Evolutionary conservation across 306 rosid species (phyloP).

Genomic region (Ormosia semicastrata): DNA sequence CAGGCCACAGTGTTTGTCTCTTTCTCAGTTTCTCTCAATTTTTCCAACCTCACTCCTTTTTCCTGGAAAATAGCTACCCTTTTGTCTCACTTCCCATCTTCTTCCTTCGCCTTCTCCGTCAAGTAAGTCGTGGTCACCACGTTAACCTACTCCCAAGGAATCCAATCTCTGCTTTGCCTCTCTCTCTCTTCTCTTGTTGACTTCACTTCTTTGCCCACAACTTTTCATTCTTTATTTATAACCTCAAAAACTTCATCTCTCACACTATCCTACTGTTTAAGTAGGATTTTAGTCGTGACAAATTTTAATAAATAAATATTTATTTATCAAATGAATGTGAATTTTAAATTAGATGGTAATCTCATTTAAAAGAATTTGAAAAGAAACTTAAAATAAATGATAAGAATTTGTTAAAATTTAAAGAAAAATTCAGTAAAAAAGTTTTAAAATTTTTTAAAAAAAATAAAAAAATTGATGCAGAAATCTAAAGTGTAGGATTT

Average conservation of each 20-base stretch:
- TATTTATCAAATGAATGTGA: too few relatives aligned
- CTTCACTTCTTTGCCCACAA: neutral
- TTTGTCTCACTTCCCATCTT: neutral
- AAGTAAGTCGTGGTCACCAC: slow-evolving; percentile 27
- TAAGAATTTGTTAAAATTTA: too few relatives aligned
- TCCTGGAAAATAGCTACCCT: neutral
- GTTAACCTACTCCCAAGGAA: slow-evolving; percentile 15
- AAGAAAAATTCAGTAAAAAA: too few relatives aligned
- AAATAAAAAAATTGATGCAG: too few relatives aligned
- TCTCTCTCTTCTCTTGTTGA: neutral
- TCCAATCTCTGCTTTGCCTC: neutral
- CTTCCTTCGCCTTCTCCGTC: neutral
- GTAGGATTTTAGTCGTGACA: too few relatives aligned
- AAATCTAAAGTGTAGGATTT: too few relatives aligned
- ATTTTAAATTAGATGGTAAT: too few relatives aligned
- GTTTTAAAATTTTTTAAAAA: too few relatives aligned
- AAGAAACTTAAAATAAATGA: too few relatives aligned
- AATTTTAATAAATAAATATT: too few relatives aligned
- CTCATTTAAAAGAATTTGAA: too few relatives aligned
- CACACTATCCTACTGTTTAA: neutral
- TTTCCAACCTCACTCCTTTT: neutral
- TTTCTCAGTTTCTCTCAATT: neutral
- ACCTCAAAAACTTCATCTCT: neutral
- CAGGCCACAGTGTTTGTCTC: neutral
- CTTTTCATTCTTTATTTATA: neutral